A percentile compares a stretch with the other conserved stretches of the same genome.
These are phyloP conservation scores for Daedaleopsis nitida DNA, from an alignment of 768 basidiomycete genomes.

Conservation along the genomic window DNA sequence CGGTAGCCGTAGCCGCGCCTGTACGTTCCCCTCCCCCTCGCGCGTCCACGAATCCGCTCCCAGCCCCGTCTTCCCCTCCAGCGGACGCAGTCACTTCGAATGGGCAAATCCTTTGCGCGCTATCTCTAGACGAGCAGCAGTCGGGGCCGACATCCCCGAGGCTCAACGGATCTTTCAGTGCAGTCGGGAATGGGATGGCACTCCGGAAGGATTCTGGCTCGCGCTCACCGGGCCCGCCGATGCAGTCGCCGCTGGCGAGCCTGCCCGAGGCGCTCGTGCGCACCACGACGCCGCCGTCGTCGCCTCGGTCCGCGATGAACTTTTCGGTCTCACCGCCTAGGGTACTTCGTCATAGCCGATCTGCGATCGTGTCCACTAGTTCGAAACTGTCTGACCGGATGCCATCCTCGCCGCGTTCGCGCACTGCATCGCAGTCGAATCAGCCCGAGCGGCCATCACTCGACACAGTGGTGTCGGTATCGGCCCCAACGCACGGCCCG, in stretches of 20 bases:
- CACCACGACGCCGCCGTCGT: slow-evolving; percentile 19
- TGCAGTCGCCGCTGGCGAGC: slow-evolving; percentile 15
- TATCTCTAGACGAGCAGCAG: slow-evolving; percentile 16
- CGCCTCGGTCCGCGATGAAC: slow-evolving; percentile 16
- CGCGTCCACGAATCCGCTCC: slow-evolving; percentile 18
- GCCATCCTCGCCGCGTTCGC: slow-evolving; percentile 11
- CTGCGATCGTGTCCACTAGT: slow-evolving; percentile 16
- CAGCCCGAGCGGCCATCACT: slow-evolving; percentile 17
- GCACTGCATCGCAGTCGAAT: slow-evolving; percentile 10
- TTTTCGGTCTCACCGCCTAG: slow-evolving; percentile 10
- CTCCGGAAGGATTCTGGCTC: neutral
- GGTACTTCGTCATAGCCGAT: slow-evolving; percentile 23
- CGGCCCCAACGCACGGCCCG: slow-evolving; percentile 18
- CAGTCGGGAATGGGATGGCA: slow-evolving; percentile 2
- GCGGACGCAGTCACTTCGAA: slow-evolving; percentile 17
- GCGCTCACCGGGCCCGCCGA: slow-evolving; percentile 4
- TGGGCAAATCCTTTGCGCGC: slow-evolving; percentile 10
- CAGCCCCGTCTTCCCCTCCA: slow-evolving; percentile 18
- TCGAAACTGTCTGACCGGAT: slow-evolving; percentile 10
- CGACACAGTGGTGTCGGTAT: slow-evolving; percentile 27
- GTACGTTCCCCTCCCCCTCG: slow-evolving; percentile 22
- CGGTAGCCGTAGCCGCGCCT: slow-evolving; percentile 19
- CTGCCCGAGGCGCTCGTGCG: slow-evolving; percentile 13
- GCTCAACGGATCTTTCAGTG: neutral
- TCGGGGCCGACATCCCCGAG: neutral